phyloP scores from a whole-genome alignment of 441 rosid genomes.

The Mallotus repandus region DNA sequence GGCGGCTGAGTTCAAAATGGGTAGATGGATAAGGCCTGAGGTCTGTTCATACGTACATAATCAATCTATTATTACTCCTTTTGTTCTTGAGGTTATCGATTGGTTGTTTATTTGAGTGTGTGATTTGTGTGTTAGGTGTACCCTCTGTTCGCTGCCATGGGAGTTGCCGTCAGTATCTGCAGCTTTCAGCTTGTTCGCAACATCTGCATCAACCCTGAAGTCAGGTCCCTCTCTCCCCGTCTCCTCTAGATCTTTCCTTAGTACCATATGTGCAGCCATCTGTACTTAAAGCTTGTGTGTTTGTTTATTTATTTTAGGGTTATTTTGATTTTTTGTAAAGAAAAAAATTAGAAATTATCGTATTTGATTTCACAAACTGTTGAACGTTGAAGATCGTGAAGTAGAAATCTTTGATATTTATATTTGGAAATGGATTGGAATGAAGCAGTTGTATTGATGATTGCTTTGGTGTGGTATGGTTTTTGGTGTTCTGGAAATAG shows the following conservation, averaged over 20 bases:
- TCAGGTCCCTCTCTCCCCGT: conserved; percentile 54
- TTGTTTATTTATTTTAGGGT: background rate
- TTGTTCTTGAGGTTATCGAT: background rate
- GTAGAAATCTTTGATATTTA: no score
- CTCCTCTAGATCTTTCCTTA: background rate
- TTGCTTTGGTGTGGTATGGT: background rate
- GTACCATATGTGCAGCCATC: background rate
- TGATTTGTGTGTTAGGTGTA: conserved; percentile 49
- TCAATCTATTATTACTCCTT: no score
- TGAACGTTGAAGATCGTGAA: no score
- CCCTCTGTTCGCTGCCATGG: conserved; percentile 89
- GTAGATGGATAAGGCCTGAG: conserved; percentile 92
- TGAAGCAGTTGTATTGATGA: background rate
- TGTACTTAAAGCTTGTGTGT: no score
- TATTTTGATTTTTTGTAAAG: no score
- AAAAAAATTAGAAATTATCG: no score
- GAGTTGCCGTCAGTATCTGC: conserved; percentile 87
- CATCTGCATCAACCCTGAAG: conserved; percentile 93
- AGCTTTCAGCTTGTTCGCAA: conserved; percentile 72
- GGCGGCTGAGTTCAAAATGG: conserved; percentile 35
- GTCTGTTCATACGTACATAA: conserved; percentile 24
- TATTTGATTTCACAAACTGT: no score
- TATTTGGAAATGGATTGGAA: no score
- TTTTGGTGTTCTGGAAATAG: conserved; percentile 33
- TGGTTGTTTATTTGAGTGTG: background rate